phyloP scores from a whole-genome alignment of 176 grass and related monocot genomes.

The Zoysia pacifica region DNA sequence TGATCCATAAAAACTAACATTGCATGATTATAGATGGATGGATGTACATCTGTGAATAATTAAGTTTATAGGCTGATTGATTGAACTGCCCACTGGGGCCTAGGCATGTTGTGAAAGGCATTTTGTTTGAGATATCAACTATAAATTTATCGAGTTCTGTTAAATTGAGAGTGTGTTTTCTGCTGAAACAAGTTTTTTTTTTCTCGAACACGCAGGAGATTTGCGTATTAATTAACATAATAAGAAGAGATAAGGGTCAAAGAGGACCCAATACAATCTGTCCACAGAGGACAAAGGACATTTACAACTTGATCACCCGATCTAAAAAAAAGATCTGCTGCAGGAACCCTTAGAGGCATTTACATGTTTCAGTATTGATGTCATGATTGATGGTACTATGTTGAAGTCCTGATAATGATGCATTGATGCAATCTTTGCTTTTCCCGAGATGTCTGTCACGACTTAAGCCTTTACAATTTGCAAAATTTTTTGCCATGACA shows the following conservation, averaged over 20 bases:
- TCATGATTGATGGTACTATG: conserved; percentile 16
- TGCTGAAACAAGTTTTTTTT: not conserved
- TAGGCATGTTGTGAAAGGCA: conserved; percentile 14
- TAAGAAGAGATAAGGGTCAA: too few species aligned
- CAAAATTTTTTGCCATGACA: not conserved
- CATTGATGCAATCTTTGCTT: not conserved
- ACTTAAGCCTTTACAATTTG: conserved; percentile 16
- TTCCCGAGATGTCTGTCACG: not conserved
- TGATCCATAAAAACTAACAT: conserved; percentile 4
- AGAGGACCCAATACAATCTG: too few species aligned
- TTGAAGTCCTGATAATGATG: not conserved
- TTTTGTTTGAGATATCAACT: conserved; percentile 6
- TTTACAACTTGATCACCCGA: too few species aligned
- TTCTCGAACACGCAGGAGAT: too few species aligned
- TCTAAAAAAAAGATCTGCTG: too few species aligned
- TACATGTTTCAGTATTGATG: conserved; percentile 1
- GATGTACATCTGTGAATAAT: conserved; percentile 13
- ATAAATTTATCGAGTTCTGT: not conserved
- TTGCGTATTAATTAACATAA: too few species aligned
- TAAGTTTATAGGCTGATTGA: not conserved
- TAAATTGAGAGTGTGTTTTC: conserved; percentile 9
- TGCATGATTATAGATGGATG: conserved; percentile 25
- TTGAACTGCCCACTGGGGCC: not conserved
- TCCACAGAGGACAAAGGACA: too few species aligned
- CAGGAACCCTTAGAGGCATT: not conserved